Evolutionary conservation across 345 rosid species (phyloP).

Genomic region (Erodium maritimum): DNA sequence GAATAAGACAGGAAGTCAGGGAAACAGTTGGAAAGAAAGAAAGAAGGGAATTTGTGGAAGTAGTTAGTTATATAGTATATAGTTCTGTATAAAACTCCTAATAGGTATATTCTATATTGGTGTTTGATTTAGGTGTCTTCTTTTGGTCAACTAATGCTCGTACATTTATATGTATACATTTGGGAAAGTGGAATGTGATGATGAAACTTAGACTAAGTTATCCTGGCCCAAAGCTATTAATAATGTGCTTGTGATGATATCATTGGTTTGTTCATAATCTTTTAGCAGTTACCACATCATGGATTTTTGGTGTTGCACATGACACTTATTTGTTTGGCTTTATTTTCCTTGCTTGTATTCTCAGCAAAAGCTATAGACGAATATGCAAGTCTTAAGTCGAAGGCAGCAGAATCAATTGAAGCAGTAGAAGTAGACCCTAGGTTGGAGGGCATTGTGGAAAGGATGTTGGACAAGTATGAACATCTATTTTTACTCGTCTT

Average conservation of each 20-base stretch:
- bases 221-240: not conserved
- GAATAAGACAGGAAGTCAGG: not conserved
- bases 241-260: not conserved
- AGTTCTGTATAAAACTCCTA: too few relatives aligned
- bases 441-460: conserved; percentile 92
- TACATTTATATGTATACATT: not conserved
- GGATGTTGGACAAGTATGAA: conserved; percentile 92
- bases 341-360: conserved; percentile 11
- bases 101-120: too few relatives aligned
- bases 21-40: not conserved
- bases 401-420: conserved; percentile 59
- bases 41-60: too few relatives aligned
- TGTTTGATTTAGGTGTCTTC: too few relatives aligned
- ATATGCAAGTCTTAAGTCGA: conserved; percentile 81
- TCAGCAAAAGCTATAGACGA: conserved; percentile 98
- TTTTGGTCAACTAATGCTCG: too few relatives aligned
- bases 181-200: not conserved
- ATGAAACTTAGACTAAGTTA: not conserved
- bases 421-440: conserved; percentile 67
- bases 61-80: too few relatives aligned
- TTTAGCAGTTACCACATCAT: not conserved
- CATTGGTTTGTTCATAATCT: not conserved
- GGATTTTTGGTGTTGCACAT: not conserved
- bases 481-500: too few relatives aligned
- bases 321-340: not conserved